phyloP scores from a whole-genome alignment of 2,329 filamentous ascomycete genomes.

The Thelonectria olida region DNA sequence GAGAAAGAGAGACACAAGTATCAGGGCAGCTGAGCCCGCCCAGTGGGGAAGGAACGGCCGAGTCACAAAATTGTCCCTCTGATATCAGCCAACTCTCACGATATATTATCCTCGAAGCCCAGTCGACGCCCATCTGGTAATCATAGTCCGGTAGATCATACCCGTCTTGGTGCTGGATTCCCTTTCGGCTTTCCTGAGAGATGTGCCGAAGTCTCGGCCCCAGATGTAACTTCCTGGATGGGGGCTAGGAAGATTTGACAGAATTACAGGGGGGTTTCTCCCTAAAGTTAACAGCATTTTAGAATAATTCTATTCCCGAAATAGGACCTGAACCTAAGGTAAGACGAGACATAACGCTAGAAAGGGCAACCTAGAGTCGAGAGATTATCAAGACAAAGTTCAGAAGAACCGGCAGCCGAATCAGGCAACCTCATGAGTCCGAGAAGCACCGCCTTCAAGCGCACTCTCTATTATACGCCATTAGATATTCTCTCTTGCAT shows the following conservation, averaged over 20 bases:
- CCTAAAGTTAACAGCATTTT: not conserved
- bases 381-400: not conserved
- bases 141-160: not conserved
- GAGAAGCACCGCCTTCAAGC: too few species aligned
- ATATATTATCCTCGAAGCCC: not conserved
- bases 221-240: not conserved
- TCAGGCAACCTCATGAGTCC: not conserved
- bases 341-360: not conserved
- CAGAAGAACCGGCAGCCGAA: not conserved
- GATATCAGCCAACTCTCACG: not conserved
- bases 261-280: not conserved
- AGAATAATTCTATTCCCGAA: not conserved
- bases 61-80: not conserved
- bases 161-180: not conserved
- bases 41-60: not conserved
- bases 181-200: not conserved
- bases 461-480: too few species aligned
- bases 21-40: not conserved
- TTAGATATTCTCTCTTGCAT: not conserved
- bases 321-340: not conserved
- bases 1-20: not conserved
- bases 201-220: not conserved
- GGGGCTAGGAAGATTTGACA: not conserved
- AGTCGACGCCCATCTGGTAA: not conserved
- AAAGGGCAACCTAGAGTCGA: not conserved